Evolutionary conservation across 2,329 filamentous ascomycete genomes (phyloP).

Genomic region (Fonsecaea monophora): DNA sequence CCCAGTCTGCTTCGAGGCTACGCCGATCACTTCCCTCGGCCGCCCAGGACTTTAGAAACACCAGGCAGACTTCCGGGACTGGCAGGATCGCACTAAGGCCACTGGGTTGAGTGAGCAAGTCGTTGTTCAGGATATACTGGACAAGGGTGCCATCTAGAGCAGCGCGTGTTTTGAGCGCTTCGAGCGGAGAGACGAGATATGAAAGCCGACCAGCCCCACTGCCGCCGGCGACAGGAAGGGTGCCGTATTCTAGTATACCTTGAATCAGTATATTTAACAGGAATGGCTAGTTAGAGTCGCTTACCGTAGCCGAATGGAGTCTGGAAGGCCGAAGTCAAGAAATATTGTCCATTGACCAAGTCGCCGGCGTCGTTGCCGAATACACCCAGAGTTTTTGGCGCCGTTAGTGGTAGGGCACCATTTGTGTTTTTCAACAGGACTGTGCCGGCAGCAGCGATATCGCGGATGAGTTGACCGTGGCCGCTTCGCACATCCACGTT

Average conservation of each 20-base stretch:
- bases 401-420: slow-evolving; percentile 58
- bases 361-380: slow-evolving; percentile 57
- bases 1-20: slow-evolving; percentile 52
- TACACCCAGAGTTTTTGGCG: slow-evolving; percentile 54
- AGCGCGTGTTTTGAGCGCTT: slow-evolving; percentile 42
- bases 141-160: slow-evolving; percentile 40
- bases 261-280: not conserved
- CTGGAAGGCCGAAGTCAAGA: slow-evolving; percentile 24
- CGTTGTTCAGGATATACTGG: slow-evolving; percentile 52
- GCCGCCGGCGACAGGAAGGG: slow-evolving; percentile 42
- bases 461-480: slow-evolving; percentile 48
- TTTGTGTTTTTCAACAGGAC: slow-evolving; percentile 62
- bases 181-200: slow-evolving; percentile 42
- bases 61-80: slow-evolving; percentile 59
- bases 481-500: slow-evolving; percentile 57
- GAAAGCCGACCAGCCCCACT: slow-evolving; percentile 43
- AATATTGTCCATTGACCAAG: slow-evolving; percentile 31
- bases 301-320: slow-evolving; percentile 38
- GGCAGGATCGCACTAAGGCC: slow-evolving; percentile 39
- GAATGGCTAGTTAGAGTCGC: slow-evolving; percentile 69
- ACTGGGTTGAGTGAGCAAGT: slow-evolving; percentile 42
- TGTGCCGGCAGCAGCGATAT: slow-evolving; percentile 64
- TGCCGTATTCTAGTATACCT: slow-evolving; percentile 30
- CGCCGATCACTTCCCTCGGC: slow-evolving; percentile 54
- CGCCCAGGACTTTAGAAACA: slow-evolving; percentile 65